Conservation (phyloP, 2,329 filamentous ascomycete species). For the Colletotrichum tanaceti region DNA sequence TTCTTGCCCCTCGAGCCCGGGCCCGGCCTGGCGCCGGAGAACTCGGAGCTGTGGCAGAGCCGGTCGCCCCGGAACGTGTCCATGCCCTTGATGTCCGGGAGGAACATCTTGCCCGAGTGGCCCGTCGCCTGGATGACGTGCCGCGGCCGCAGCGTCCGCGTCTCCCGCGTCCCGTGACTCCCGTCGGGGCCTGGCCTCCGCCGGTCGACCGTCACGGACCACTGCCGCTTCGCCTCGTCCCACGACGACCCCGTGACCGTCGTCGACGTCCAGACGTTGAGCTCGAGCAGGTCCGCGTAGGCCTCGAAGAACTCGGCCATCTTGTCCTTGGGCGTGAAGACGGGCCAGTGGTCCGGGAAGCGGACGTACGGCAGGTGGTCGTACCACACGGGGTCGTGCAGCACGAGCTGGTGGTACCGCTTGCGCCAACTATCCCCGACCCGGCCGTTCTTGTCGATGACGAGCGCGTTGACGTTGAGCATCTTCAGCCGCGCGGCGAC, state of each 20-base stretch:
- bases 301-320: slow-evolving; percentile 72
- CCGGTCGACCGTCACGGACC: slow-evolving; percentile 67
- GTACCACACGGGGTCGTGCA: slow-evolving; percentile 73
- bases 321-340: slow-evolving; percentile 77
- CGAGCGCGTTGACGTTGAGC: slow-evolving; percentile 62
- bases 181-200: slow-evolving; percentile 49
- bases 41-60: slow-evolving; percentile 69
- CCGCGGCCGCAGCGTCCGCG: slow-evolving; percentile 67
- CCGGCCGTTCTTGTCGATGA: slow-evolving; percentile 62
- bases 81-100: slow-evolving; percentile 65
- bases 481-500: slow-evolving; percentile 66
- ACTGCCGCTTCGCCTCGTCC: slow-evolving; percentile 60
- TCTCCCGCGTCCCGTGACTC: slow-evolving; percentile 62
- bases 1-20: slow-evolving; percentile 64
- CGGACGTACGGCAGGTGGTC: slow-evolving; percentile 70
- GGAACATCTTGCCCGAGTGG: slow-evolving; percentile 73
- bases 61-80: slow-evolving; percentile 66
- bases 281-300: slow-evolving; percentile 70
- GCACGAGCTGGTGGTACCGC: slow-evolving; percentile 66
- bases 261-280: slow-evolving; percentile 72
- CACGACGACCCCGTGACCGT: slow-evolving; percentile 59
- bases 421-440: slow-evolving; percentile 72
- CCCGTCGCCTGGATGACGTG: slow-evolving; percentile 77
- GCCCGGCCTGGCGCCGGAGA: slow-evolving; percentile 61
- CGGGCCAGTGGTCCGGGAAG: slow-evolving; percentile 71